Base-by-base conservation (phyloP, 257 asterid genomes). In the Coffea canephora region DNA sequence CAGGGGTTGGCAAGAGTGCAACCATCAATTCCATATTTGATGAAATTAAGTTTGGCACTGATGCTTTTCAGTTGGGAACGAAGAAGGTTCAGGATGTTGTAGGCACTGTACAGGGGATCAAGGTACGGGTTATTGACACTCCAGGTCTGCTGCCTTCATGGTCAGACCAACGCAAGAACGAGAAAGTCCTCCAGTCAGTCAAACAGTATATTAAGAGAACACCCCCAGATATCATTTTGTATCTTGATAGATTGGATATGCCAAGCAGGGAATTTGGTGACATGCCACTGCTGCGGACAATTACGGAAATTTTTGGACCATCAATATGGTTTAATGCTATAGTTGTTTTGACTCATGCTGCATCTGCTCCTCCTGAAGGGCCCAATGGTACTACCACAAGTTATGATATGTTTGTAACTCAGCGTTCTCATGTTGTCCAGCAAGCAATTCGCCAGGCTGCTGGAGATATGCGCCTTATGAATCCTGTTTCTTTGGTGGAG, bases 1-100 rank as follows among this genome's bases (percentile, higher is more conserved):
- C 99, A 9, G 98, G 99, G 70, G 99, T 96, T 62, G 99, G 99
- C 55, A 96, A 96, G 87, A 96, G 99, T 88, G 97, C 99, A 55
- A 96, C 99, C 67, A 92, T 96, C 79, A 94, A 96, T 86, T 96
- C 99, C 79, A 94, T 96, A 70, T 96, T 96, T 73, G 98, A 96
- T 70, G 96, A 94, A 82, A 88, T 78, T 71, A 94, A 86, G 92
- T 91, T 96, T 84, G 90, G 83, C 39, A 96, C 98, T 52, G 95
- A 96, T 87, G 98, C 99, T 73, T 96, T 92, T 85, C 91, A 91
- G 79, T 61, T 83, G 57, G 96, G 98, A 67, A 96, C 99, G 9
- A 94, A 89, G 83, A 94, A 89, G 87, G 98, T 94, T 82, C 99
- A 96, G 89, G 99, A 96, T 87, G 91, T 96, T 81, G 94, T 94